Evolutionary conservation across 805 yeast species (phyloP).

Genomic region (Wickerhamiella occidentalis): DNA sequence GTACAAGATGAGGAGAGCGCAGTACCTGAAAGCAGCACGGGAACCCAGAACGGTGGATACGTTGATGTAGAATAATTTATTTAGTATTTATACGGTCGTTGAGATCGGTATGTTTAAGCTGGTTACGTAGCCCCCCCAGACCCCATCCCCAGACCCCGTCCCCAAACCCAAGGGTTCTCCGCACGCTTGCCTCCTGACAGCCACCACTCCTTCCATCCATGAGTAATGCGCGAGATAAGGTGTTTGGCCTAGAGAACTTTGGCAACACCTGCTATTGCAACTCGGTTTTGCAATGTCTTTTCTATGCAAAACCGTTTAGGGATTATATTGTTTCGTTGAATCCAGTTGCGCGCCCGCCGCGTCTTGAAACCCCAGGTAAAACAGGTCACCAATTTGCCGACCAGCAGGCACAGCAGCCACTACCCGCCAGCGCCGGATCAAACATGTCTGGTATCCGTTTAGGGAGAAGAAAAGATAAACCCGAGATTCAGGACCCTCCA

Average conservation of each 20-base stretch:
- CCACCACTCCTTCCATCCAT: background rate
- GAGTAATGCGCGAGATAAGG: slow-evolving; percentile 21
- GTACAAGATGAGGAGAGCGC: slow-evolving; percentile 8
- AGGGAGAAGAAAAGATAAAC: background rate
- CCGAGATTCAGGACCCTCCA: slow-evolving; percentile 7
- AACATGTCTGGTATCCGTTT: background rate
- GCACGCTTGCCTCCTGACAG: background rate
- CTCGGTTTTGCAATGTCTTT: slow-evolving; percentile 80
- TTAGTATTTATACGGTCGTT: background rate
- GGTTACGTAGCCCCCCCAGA: too few relatives aligned
- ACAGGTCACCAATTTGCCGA: slow-evolving; percentile 25
- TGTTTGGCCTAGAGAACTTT: slow-evolving; percentile 35
- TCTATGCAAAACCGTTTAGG: slow-evolving; percentile 60
- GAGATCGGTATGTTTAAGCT: background rate
- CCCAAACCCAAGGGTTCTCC: background rate
- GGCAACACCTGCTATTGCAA: slow-evolving; percentile 84
- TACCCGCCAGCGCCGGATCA: slow-evolving; percentile 2
- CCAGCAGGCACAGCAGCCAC: background rate
- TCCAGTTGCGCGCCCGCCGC: slow-evolving; percentile 30
- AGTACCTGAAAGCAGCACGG: background rate
- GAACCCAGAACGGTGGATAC: background rate
- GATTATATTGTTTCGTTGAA: slow-evolving; percentile 32
- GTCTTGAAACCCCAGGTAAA: slow-evolving; percentile 26
- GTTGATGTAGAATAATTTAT: slow-evolving; percentile 5
- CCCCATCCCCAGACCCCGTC: background rate